Evolutionary conservation across 352 stramenopile species (phyloP), one percentile per base, ranked within the genome.

Genomic region (Globisporangium iwayamae): DNA sequence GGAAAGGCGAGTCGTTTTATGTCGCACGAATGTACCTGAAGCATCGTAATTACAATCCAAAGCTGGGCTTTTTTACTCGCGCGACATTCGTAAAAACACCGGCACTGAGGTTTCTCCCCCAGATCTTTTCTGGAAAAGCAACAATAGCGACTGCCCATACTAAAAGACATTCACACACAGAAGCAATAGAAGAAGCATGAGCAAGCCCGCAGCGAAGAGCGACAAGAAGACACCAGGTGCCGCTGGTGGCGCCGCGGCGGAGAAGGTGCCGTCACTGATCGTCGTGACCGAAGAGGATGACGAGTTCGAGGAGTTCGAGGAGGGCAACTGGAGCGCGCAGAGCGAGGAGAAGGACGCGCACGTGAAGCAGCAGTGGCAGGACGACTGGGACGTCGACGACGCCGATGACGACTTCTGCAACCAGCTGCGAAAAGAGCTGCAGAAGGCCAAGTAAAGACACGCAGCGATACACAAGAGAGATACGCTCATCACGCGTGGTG

Each of bases 401-500:
- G 87, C 87, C n/a, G 90, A 96, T 68, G 88, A 96, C 73, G 90
- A 96, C 67, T 97, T 97, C 65, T 97, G 90, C 80, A 94, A 96
- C 78, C 90, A 96, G 68, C 71, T 97, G 68, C 85, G 90, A 57
- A 90, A 90, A 70, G 87, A 97, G 65, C 76, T 97, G 53, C 78
- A 92, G 65, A 95, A 96, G 76, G 78, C 77, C 67, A 90, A 88
- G 67, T 95, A 81, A 59, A 57, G 25, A 32, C 7, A 43, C 3
- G 47, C 47, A 4, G 14, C 20, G 10, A 30, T n/a, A 39, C 7
- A 45, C 16, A 57, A 1, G 10, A 54, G 30, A 51, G 25, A 18
- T n/a, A 34, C 25, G 39, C 14, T n/a, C 16, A n/a, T 52, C 20
- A 16, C 20, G 46, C 8, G 46, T 52, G 46, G 18, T 52, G 16